Base-by-base conservation (phyloP, 768 basidiomycete genomes). In the Lactifluus volemus region DNA sequence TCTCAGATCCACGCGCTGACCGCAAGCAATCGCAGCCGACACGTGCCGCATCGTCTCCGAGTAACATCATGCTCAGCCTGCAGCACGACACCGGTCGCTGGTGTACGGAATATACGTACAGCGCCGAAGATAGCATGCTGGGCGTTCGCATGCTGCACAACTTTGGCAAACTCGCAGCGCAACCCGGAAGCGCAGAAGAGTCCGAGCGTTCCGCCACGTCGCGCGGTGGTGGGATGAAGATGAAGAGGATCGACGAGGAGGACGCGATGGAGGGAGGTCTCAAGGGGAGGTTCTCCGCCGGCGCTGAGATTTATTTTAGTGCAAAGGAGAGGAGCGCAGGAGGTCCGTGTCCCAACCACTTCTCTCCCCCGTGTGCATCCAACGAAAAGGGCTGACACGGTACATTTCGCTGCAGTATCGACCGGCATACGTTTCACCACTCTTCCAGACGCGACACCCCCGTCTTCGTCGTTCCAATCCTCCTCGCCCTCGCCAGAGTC, bases 341-440 rank as follows among this genome's bases (percentile, higher is more conserved):
- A 70, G 85, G 94, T 93, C 65, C 19, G 41, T 44, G 6, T 2
- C 30, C 42, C n/a, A n/a, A n/a, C n/a, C n/a, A 5, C 30, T 21
- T 34, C 9, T 6, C 45, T 6, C 9, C 38, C 9, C 2, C 21
- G 57, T 17, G 39, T 38, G 53, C 5, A 10, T 19, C 5, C 29
- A 25, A 38, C 32, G 17, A 34, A 6, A 48, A 42, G 14, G 12
- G 25, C 55, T 52, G 49, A 56, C 38, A 14, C 32, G 8, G 25
- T 41, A 21, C 45, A 5, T 14, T 48, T 30, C 29, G 48, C 39
- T 39, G 8, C 67, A 95, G 92, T 97, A 0, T 97, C 96, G 1
- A 90, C 92, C 19, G 95, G 92, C 15, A 80, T 96, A 45, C 84
- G 95, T n/a, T 98, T 97, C 71, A 89, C 92, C 4, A 98, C 96